phyloP scores from a whole-genome alignment of 768 basidiomycete species.

The Kockovaella imperatae region DNA sequence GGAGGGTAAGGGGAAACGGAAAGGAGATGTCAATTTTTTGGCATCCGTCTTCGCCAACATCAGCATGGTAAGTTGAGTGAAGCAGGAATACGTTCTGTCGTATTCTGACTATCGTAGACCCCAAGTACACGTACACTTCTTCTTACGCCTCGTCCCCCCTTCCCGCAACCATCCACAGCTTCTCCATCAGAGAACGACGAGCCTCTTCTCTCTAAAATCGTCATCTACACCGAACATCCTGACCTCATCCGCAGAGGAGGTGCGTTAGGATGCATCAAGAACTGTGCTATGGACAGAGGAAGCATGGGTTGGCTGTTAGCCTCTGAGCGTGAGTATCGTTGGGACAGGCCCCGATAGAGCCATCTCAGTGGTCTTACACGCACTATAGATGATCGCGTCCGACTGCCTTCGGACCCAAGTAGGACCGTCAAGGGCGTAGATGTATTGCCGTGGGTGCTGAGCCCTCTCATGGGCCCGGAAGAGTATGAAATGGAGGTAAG shows the following conservation, averaged over 20 bases:
- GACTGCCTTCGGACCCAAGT: constrained; percentile 54
- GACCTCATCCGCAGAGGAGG: constrained; percentile 81
- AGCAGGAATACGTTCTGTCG: neutral
- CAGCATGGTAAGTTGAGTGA: constrained; percentile 55
- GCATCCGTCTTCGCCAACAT: constrained; percentile 92
- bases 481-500: constrained; percentile 84
- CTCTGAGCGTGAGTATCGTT: constrained; percentile 35
- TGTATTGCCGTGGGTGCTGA: constrained; percentile 71
- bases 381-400: constrained; percentile 59
- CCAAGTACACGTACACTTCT: constrained; percentile 73
- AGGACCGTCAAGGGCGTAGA: constrained; percentile 58
- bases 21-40: constrained; percentile 81
- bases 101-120: constrained; percentile 49
- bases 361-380: constrained; percentile 53
- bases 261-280: constrained; percentile 74
- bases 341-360: constrained; percentile 9
- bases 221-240: constrained; percentile 80
- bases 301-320: constrained; percentile 42
- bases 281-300: constrained; percentile 43
- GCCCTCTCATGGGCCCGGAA: constrained; percentile 89
- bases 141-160: constrained; percentile 57
- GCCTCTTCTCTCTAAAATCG: constrained; percentile 73
- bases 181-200: constrained; percentile 49
- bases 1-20: constrained; percentile 52
- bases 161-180: constrained; percentile 47